These are phyloP conservation scores for Exophiala sp. DNA, from an alignment of 2,329 filamentous ascomycete genomes.

Conservation along the genomic window DNA sequence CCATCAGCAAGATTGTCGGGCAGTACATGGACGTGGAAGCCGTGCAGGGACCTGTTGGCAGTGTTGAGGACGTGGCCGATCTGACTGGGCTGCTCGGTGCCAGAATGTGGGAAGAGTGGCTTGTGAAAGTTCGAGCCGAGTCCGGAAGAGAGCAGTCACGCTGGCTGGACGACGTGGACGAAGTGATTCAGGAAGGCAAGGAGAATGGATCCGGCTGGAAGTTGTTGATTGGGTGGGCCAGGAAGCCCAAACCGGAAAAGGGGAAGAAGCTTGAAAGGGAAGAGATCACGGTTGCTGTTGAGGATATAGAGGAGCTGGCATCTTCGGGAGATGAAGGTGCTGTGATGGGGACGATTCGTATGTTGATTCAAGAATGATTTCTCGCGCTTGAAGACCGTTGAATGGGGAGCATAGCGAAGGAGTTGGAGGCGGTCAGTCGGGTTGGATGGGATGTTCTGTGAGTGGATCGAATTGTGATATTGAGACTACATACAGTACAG, in stretches of 20 bases:
- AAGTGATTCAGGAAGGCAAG: conserved; percentile 59
- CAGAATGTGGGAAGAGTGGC: conserved; percentile 96
- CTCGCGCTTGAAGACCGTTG: neutral
- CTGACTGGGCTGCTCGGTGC: conserved; percentile 79
- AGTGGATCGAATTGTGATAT: neutral
- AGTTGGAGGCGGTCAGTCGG: neutral
- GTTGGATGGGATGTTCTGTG: neutral
- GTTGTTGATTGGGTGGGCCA: conserved; percentile 58
- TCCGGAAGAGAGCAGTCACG: conserved; percentile 58
- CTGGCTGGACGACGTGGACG: conserved; percentile 52
- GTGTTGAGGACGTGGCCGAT: conserved; percentile 67
- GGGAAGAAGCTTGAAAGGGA: conserved; percentile 9
- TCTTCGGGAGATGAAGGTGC: conserved; percentile 8
- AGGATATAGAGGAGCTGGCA: conserved; percentile 16
- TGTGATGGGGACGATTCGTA: conserved; percentile 22
- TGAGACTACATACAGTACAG: neutral
- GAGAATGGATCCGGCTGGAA: conserved; percentile 57
- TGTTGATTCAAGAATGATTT: conserved; percentile 20
- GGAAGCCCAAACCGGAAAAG: conserved; percentile 42
- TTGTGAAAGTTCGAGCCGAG: conserved; percentile 82
- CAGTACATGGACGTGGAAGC: conserved; percentile 55
- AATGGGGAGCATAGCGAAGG: neutral
- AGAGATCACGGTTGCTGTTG: conserved; percentile 21
- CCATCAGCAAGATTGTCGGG: conserved; percentile 27
- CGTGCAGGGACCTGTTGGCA: conserved; percentile 55